phyloP scores from a whole-genome alignment of 2,329 filamentous ascomycete genomes.

The Aspergillus latus region DNA sequence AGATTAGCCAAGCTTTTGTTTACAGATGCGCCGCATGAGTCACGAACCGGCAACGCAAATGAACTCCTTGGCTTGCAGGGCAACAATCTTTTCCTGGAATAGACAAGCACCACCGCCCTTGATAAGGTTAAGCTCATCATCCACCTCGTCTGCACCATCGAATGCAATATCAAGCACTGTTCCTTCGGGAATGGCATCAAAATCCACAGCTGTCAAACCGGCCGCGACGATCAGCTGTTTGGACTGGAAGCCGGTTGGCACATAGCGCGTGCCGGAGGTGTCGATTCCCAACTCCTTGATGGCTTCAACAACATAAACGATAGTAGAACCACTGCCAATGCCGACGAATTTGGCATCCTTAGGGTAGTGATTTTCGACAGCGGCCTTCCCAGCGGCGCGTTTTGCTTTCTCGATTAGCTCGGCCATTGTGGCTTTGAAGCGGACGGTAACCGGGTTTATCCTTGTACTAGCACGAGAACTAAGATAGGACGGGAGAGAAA shows the following conservation, averaged over 20 bases:
- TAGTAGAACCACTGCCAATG: constrained; percentile 65
- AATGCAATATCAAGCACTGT: constrained; percentile 82
- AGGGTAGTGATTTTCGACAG: constrained; percentile 62
- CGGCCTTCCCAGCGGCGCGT: constrained; percentile 57
- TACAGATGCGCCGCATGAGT: background rate
- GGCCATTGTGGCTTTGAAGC: constrained; percentile 34
- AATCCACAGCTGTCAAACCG: constrained; percentile 72
- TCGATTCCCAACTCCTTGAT: constrained; percentile 53
- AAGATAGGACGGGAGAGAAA: constrained; percentile 6
- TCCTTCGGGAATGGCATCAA: constrained; percentile 69
- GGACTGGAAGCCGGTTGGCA: constrained; percentile 89
- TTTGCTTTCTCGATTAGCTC: constrained; percentile 58
- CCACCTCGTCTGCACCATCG: constrained; percentile 95
- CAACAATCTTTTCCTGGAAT: constrained; percentile 96
- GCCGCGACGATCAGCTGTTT: constrained; percentile 80
- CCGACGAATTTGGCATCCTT: constrained; percentile 58
- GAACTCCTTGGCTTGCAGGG: constrained; percentile 78
- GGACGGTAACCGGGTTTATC: constrained; percentile 7
- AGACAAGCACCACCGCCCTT: constrained; percentile 97
- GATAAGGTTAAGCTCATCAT: constrained; percentile 92
- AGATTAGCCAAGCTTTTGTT: background rate
- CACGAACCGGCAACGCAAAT: constrained; percentile 76
- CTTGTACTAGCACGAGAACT: background rate
- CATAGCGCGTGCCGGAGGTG: constrained; percentile 69
- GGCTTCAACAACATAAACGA: constrained; percentile 67